Conservation (phyloP, 768 basidiomycete species). For the Leccinellum rugosiceps region DNA sequence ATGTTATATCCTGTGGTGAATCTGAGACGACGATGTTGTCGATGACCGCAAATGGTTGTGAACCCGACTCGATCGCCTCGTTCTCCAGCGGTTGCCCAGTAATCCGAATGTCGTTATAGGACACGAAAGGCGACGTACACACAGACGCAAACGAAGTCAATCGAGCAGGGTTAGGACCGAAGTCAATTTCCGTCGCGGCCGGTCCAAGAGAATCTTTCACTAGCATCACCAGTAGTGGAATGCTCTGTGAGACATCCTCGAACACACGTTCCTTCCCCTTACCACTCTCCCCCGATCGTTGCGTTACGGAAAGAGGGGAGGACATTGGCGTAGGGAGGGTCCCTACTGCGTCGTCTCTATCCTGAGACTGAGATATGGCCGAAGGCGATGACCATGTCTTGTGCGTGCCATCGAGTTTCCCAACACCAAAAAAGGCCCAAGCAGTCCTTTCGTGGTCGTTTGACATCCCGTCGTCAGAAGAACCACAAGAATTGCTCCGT, state of each 20-base stretch:
- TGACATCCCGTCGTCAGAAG: conserved; percentile 40
- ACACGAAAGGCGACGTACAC: conserved; percentile 16
- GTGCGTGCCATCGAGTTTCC: conserved; percentile 21
- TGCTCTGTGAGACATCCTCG: neutral
- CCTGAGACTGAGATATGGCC: conserved; percentile 1
- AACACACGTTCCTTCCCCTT: conserved; percentile 7
- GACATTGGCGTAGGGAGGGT: conserved; percentile 25
- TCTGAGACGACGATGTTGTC: conserved; percentile 11
- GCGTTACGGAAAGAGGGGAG: conserved; percentile 13
- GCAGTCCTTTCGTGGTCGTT: conserved; percentile 56
- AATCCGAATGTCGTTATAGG: conserved; percentile 2
- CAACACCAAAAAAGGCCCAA: conserved; percentile 49
- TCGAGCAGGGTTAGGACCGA: neutral
- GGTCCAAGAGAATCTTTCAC: neutral
- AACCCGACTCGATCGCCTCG: neutral
- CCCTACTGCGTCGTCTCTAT: neutral
- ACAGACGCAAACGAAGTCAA: neutral
- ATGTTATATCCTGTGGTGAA: neutral
- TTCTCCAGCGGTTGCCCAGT: neutral
- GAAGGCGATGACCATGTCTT: conserved; percentile 21
- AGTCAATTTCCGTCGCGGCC: conserved; percentile 1
- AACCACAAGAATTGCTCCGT: conserved; percentile 42
- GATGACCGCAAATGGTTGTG: conserved; percentile 15
- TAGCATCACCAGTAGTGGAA: neutral
- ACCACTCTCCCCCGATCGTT: neutral